Percentiles rank a stretch among this genome's conserved stretches.
These are phyloP conservation scores for Cladophialophora carrionii DNA, from an alignment of 2,329 filamentous ascomycete genomes.

Conservation along the genomic window DNA sequence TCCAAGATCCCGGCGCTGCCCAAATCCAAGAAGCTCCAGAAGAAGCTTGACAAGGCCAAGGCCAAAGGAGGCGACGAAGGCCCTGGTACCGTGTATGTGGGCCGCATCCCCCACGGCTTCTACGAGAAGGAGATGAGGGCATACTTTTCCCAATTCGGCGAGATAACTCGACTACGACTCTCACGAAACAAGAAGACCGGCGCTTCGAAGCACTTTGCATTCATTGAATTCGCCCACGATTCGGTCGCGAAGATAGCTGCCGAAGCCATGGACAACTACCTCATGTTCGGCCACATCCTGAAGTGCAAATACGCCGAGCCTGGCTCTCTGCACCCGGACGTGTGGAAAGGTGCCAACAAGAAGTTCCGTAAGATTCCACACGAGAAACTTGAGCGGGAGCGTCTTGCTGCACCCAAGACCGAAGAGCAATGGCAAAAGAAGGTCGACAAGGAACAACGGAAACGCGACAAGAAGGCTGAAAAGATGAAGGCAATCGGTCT, in stretches of 20 bases:
- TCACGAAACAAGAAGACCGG: conserved; percentile 93
- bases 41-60: conserved; percentile 56
- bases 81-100: conserved; percentile 84
- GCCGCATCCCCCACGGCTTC: conserved; percentile 89
- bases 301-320: conserved; percentile 79
- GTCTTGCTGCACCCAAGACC: conserved; percentile 71
- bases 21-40: conserved; percentile 51
- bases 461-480: conserved; percentile 68
- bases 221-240: conserved; percentile 78
- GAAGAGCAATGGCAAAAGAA: conserved; percentile 78
- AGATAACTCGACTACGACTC: conserved; percentile 75
- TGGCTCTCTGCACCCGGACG: conserved; percentile 74
- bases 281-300: conserved; percentile 90
- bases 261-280: conserved; percentile 96
- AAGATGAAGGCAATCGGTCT: conserved; percentile 82
- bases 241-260: conserved; percentile 90
- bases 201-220: conserved; percentile 89
- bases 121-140: conserved; percentile 93
- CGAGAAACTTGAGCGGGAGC: conserved; percentile 80
- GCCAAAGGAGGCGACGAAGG: conserved; percentile 50
- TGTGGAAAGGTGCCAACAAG: conserved; percentile 89
- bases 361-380: conserved; percentile 87
- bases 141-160: conserved; percentile 93
- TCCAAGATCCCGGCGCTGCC: conserved; percentile 50
- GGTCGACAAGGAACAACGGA: conserved; percentile 72